Evolutionary conservation across 176 grass and related monocot genomes (phyloP).

Genomic region (Oryza glaberrima): DNA sequence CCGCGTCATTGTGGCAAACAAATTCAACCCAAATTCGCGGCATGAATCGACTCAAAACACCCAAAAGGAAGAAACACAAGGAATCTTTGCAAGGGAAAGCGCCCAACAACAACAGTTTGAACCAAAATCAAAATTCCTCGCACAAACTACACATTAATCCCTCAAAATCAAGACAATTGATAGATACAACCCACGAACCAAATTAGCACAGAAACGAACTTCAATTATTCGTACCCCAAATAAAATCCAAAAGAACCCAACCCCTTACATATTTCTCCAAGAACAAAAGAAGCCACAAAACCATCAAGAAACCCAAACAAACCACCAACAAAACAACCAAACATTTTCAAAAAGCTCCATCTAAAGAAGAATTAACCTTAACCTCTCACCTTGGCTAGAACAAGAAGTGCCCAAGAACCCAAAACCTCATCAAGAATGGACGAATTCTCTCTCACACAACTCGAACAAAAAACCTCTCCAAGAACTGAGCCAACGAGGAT

Average conservation of each 20-base stretch:
- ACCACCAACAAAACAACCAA: neutral
- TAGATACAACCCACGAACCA: neutral
- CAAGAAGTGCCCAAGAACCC: neutral
- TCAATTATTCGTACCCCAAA: neutral
- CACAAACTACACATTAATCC: neutral
- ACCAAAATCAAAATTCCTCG: conserved; percentile 29
- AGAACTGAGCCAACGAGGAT: conserved; percentile 34
- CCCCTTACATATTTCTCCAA: neutral
- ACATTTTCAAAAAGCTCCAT: neutral
- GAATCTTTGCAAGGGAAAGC: conserved; percentile 59
- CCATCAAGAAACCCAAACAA: neutral
- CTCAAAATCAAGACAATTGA: neutral
- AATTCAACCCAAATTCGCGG: neutral
- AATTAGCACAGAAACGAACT: neutral
- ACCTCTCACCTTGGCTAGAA: conserved; percentile 31
- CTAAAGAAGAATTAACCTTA: neutral
- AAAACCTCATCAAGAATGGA: conserved; percentile 24
- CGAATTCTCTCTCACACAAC: too few species aligned
- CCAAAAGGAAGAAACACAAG: conserved; percentile 4
- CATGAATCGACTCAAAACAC: neutral
- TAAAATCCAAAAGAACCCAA: neutral
- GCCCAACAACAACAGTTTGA: conserved; percentile 26
- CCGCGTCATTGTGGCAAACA: neutral
- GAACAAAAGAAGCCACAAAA: conserved; percentile 1
- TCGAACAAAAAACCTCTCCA: neutral